Conservation (phyloP, 495 filamentous ascomycete species). For the Xylaria bambusicola region DNA sequence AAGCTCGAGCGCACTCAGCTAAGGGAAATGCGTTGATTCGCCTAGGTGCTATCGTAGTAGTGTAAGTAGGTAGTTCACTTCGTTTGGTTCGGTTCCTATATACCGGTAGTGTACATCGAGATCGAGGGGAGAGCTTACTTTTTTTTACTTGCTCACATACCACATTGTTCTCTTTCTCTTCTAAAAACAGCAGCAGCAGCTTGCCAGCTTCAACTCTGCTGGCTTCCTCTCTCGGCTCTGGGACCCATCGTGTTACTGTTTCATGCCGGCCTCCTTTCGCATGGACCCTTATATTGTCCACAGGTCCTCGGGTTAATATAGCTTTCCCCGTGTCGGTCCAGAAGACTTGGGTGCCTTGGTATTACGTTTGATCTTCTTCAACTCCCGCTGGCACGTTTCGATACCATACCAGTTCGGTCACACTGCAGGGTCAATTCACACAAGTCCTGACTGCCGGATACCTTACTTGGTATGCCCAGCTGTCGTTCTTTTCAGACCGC, state of each 20-base stretch:
- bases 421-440: conserved; percentile 21
- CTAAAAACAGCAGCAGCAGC: too few relatives aligned
- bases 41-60: too few relatives aligned
- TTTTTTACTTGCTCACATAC: too few relatives aligned
- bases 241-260: conserved; percentile 18
- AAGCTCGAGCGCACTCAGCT: background rate
- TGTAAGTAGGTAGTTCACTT: too few relatives aligned
- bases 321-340: background rate
- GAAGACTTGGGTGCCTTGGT: conserved; percentile 4
- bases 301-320: conserved; percentile 5
- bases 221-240: conserved; percentile 15
- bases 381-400: conserved; percentile 12
- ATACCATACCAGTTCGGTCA: conserved; percentile 17
- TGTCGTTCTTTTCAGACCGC: conserved; percentile 11
- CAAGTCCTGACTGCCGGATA: conserved; percentile 14
- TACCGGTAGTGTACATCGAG: background rate
- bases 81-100: background rate
- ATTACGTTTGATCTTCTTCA: conserved; percentile 16
- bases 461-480: conserved; percentile 6
- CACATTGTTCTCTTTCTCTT: too few relatives aligned
- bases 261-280: conserved; percentile 26
- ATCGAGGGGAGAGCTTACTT: background rate
- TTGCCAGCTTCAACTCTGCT: too few relatives aligned
- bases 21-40: background rate
- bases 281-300: conserved; percentile 26